Evolutionary conservation across 1,284 basidiomycete genomes (phyloP).

Genomic region (Cystobasidium sp.): DNA sequence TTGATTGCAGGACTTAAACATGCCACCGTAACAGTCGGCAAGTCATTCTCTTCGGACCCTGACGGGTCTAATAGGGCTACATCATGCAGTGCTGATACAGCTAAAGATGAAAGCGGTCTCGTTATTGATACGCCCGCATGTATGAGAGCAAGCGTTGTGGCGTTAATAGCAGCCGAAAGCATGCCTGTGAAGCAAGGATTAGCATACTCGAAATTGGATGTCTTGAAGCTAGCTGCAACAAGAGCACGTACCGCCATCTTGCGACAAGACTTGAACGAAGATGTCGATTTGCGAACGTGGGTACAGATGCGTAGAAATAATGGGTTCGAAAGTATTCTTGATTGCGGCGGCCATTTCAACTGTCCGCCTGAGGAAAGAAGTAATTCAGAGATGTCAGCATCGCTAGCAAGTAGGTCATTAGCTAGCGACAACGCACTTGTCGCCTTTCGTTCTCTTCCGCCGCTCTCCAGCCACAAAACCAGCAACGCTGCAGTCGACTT

Average conservation of each 20-base stretch:
- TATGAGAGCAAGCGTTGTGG: conserved; percentile 86
- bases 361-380: conserved; percentile 68
- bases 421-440: conserved; percentile 70
- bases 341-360: conserved; percentile 84
- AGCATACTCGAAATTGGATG: not conserved
- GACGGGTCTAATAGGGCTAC: conserved; percentile 64
- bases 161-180: conserved; percentile 92
- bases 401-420: not conserved
- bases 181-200: conserved; percentile 62
- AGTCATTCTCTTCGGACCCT: conserved; percentile 89
- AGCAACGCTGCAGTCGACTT: conserved; percentile 81
- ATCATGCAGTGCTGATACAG: conserved; percentile 67
- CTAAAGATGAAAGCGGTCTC: conserved; percentile 86
- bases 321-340: conserved; percentile 93
- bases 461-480: conserved; percentile 83
- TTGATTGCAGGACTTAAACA: conserved; percentile 66
- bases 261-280: conserved; percentile 86
- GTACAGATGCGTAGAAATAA: conserved; percentile 86
- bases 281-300: conserved; percentile 94
- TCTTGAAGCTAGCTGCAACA: not conserved
- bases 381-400: not conserved
- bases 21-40: conserved; percentile 85
- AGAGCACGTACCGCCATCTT: conserved; percentile 71
- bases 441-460: conserved; percentile 74
- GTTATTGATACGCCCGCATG: conserved; percentile 86